phyloP scores from a whole-genome alignment of 768 basidiomycete genomes.

The Tricholoma bakamatsutake region DNA sequence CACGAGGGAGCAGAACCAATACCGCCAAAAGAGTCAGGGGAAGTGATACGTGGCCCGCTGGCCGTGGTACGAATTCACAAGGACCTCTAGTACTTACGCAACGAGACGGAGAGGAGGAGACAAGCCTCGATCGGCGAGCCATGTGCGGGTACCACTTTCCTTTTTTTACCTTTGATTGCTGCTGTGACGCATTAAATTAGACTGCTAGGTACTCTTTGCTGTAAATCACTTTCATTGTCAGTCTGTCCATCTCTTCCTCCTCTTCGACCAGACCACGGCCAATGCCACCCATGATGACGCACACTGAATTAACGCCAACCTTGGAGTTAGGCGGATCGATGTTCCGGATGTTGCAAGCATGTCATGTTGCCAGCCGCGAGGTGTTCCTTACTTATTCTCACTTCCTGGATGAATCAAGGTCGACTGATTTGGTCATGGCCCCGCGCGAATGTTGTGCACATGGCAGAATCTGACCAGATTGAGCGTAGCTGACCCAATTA shows the following conservation, averaged over 20 bases:
- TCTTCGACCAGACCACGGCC: too few relatives aligned
- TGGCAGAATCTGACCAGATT: not conserved
- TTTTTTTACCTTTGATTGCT: slow-evolving; percentile 4
- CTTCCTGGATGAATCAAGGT: slow-evolving; percentile 4
- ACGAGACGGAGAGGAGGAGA: slow-evolving; percentile 4
- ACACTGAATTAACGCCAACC: too few relatives aligned
- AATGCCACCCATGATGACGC: too few relatives aligned
- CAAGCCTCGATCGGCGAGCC: slow-evolving; percentile 7
- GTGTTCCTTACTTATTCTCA: not conserved
- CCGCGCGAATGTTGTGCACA: not conserved
- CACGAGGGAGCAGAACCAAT: not conserved
- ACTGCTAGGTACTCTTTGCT: too few relatives aligned
- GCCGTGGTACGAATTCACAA: slow-evolving; percentile 3
- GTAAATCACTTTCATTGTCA: not conserved
- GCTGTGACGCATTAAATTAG: too few relatives aligned
- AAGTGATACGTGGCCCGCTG: not conserved
- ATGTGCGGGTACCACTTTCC: not conserved
- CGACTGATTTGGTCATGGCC: slow-evolving; percentile 4
- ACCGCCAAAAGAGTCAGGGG: not conserved
- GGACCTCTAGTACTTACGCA: slow-evolving; percentile 8
- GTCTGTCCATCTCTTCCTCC: too few relatives aligned
- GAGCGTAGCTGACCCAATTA: not conserved
- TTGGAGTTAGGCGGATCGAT: too few relatives aligned
- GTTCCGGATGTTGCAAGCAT: not conserved
- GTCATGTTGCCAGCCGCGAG: not conserved